phyloP scores from a whole-genome alignment of 495 filamentous ascomycete genomes.

The Penicillium longicatenatum region DNA sequence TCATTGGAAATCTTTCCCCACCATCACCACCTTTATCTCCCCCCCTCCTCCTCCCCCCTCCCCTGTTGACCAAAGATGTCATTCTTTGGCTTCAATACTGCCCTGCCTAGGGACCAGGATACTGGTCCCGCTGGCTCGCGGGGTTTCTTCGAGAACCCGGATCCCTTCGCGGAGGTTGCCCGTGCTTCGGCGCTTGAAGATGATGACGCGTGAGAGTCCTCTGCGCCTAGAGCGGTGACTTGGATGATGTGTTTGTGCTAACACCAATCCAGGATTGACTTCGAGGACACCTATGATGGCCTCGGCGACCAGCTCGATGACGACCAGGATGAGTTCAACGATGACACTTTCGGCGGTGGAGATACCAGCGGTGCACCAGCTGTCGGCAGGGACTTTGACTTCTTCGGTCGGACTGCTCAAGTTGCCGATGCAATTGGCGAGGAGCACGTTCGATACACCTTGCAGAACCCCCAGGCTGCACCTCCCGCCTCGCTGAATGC shows the following conservation, averaged over 20 bases:
- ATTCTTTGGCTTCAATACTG: slow-evolving; percentile 85
- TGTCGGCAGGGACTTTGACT: slow-evolving; percentile 94
- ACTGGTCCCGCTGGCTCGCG: slow-evolving; percentile 51
- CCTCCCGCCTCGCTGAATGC: slow-evolving; percentile 31
- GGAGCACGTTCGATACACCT: slow-evolving; percentile 79
- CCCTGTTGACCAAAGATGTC: slow-evolving; percentile 55
- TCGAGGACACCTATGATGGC: slow-evolving; percentile 98
- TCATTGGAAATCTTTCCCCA: slow-evolving; percentile 11
- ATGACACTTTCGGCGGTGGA: slow-evolving; percentile 88
- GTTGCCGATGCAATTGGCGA: slow-evolving; percentile 83
- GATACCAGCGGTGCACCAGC: slow-evolving; percentile 31
- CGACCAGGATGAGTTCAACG: slow-evolving; percentile 92
- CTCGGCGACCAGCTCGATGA: slow-evolving; percentile 90
- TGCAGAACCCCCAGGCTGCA: slow-evolving; percentile 58
- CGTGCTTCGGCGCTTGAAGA: slow-evolving; percentile 54
- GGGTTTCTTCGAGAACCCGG: slow-evolving; percentile 81
- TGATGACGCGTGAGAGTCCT: slow-evolving; percentile 69
- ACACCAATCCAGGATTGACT: slow-evolving; percentile 65
- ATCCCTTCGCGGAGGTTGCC: slow-evolving; percentile 86
- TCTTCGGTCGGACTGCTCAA: slow-evolving; percentile 87
- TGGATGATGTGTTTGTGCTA: neutral
- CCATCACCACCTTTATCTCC: slow-evolving; percentile 9
- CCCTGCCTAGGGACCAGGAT: slow-evolving; percentile 60
- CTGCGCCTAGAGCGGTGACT: neutral
- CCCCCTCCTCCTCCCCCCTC: slow-evolving; percentile 20